A percentile compares a stretch with the other conserved stretches of the same genome.
Evolutionary conservation across 495 filamentous ascomycete genomes (phyloP).

Genomic region (Bathelium albidoporum): DNA sequence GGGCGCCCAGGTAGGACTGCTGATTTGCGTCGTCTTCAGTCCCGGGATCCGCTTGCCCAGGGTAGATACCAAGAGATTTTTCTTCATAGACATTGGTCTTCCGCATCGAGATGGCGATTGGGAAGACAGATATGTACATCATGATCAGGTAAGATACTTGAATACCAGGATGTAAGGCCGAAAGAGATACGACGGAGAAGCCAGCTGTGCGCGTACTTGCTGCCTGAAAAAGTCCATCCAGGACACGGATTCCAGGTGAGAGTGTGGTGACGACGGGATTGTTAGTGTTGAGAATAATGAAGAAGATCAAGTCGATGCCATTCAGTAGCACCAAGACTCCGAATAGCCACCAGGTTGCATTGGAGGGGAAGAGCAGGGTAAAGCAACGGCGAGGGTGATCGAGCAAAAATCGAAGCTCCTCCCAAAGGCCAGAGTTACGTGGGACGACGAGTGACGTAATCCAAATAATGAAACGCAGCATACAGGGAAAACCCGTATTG

Average conservation of each 20-base stretch:
- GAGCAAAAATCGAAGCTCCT: conserved; percentile 79
- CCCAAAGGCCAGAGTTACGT: conserved; percentile 57
- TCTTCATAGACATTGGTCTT: conserved; percentile 97
- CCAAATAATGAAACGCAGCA: conserved; percentile 89
- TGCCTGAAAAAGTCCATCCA: conserved; percentile 84
- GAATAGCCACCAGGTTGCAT: conserved; percentile 95
- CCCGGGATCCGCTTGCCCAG: conserved; percentile 34
- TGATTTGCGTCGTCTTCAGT: conserved; percentile 41
- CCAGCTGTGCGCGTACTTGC: conserved; percentile 79
- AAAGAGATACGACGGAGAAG: conserved; percentile 67
- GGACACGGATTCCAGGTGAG: conserved; percentile 57
- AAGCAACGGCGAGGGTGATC: conserved; percentile 94
- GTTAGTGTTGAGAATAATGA: conserved; percentile 77
- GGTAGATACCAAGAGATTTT: conserved; percentile 75
- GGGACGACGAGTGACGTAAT: conserved; percentile 48
- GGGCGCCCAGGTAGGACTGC: conserved; percentile 73
- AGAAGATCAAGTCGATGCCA: conserved; percentile 73
- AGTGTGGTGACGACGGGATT: conserved; percentile 50
- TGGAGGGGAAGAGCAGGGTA: conserved; percentile 78
- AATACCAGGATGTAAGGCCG: conserved; percentile 74
- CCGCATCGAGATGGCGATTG: conserved; percentile 87
- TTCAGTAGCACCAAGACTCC: conserved; percentile 75
- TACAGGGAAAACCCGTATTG: conserved; percentile 89
- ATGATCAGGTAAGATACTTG: conserved; percentile 94
- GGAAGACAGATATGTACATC: conserved; percentile 99